Conservation (phyloP, 352 stramenopile species). For the Phytophthora chlamydospora region DNA sequence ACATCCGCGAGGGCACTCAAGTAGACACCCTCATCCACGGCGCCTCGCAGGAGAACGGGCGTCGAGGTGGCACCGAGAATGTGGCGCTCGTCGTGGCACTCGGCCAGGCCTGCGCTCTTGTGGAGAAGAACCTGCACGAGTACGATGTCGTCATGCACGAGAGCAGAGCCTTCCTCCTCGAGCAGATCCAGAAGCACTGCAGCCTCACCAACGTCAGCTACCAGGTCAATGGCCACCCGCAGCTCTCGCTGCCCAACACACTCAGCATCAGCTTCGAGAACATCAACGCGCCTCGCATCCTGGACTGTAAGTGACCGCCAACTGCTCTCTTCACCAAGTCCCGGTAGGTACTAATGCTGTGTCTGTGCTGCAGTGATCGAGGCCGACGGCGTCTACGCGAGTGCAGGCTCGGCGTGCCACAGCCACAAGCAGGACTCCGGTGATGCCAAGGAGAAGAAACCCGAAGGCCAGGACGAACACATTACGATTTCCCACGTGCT, state of each 20-base stretch:
- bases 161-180: constrained; percentile 57
- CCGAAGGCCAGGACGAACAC: constrained; percentile 35
- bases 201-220: constrained; percentile 56
- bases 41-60: constrained; percentile 92
- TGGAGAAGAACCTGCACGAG: constrained; percentile 71
- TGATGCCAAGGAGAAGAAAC: constrained; percentile 15
- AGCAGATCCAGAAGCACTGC: constrained; percentile 59
- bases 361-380: constrained; percentile 60
- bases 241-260: constrained; percentile 94
- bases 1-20: constrained; percentile 56
- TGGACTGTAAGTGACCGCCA: constrained; percentile 72
- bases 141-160: constrained; percentile 77
- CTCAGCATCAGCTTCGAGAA: constrained; percentile 94
- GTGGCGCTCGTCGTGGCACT: constrained; percentile 95
- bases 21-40: constrained; percentile 90
- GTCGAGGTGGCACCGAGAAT: constrained; percentile 96
- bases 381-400: constrained; percentile 85
- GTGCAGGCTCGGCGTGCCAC: constrained; percentile 95
- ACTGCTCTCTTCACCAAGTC: no score
- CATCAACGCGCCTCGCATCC: constrained; percentile 84
- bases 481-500: constrained; percentile 91
- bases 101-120: constrained; percentile 80
- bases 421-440: constrained; percentile 55
- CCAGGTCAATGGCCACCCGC: constrained; percentile 85
- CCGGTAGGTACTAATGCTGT: neutral